Percentiles rank a stretch among this genome's conserved stretches.
These are phyloP conservation scores for Eucalyptus victrix DNA, from an alignment of 345 rosid genomes.

Conservation along the genomic window DNA sequence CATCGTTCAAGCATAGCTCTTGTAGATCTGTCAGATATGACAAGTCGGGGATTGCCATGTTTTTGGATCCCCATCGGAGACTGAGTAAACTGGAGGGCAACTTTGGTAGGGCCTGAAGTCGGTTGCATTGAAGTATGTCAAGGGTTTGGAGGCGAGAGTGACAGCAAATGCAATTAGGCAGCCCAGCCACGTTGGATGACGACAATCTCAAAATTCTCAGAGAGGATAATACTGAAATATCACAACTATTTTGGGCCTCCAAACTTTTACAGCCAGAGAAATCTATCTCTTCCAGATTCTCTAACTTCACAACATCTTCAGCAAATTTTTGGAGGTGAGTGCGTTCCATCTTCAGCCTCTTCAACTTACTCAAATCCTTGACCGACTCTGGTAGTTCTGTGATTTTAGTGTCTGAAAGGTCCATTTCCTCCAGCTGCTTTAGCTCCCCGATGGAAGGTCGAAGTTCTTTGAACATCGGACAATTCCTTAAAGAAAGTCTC, in stretches of 20 bases:
- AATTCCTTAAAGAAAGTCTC: background rate
- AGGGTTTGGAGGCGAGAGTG: background rate
- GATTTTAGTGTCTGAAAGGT: background rate
- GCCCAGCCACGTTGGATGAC: background rate
- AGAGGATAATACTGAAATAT: background rate
- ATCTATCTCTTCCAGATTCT: background rate
- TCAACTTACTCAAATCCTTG: background rate
- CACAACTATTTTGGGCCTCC: background rate
- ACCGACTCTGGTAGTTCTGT: background rate
- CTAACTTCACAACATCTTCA: background rate
- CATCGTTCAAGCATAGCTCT: background rate
- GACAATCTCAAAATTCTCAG: background rate
- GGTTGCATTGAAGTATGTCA: rapidly evolving
- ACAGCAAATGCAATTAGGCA: rapidly evolving
- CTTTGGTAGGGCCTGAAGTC: background rate
- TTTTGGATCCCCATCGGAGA: background rate
- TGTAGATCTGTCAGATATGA: background rate
- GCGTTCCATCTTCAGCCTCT: background rate
- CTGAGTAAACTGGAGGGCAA: background rate
- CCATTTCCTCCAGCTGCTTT: background rate
- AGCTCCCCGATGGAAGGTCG: background rate
- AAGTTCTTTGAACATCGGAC: background rate
- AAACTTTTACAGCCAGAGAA: background rate
- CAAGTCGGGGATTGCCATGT: rapidly evolving
- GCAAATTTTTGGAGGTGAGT: background rate